phyloP scores from a whole-genome alignment of 805 yeast genomes.

The Metschnikowia koreensis region DNA sequence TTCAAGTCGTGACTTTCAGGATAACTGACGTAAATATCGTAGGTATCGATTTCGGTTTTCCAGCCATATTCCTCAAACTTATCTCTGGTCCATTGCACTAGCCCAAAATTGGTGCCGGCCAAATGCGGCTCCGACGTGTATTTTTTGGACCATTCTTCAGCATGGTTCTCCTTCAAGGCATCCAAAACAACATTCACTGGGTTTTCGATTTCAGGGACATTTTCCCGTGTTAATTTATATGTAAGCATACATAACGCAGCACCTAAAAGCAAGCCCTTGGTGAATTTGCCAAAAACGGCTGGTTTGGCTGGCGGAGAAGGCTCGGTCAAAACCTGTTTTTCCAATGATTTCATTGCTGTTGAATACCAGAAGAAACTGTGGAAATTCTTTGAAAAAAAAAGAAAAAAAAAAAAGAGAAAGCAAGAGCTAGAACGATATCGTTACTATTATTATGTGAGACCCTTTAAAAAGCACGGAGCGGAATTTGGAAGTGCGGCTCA shows the following conservation, averaged over 20 bases:
- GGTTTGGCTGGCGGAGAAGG: neutral
- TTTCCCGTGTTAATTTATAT: neutral
- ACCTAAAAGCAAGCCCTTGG: conserved; percentile 4
- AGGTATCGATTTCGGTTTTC: conserved; percentile 47
- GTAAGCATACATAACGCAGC: conserved; percentile 7
- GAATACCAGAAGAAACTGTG: neutral
- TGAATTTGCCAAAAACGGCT: neutral
- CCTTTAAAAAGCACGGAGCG: neutral
- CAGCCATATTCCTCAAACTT: conserved; percentile 60
- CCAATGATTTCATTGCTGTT: neutral
- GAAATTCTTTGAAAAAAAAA: neutral
- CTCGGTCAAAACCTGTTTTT: neutral
- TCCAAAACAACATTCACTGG: conserved; percentile 23
- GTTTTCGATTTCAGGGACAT: neutral
- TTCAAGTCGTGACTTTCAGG: conserved; percentile 51
- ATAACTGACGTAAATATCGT: conserved; percentile 54
- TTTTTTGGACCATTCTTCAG: conserved; percentile 52
- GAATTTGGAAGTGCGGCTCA: conserved; percentile 3
- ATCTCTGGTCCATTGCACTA: conserved; percentile 56
- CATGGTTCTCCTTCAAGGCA: conserved; percentile 35
- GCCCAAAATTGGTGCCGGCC: conserved; percentile 44
- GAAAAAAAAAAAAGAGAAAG: neutral
- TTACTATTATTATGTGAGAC: neutral
- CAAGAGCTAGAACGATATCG: neutral
- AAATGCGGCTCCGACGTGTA: conserved; percentile 55